A percentile compares a stretch with the other conserved stretches of the same genome.
These are phyloP conservation scores for Vigna angularis DNA, from an alignment of 306 rosid species.

Conservation along the genomic window DNA sequence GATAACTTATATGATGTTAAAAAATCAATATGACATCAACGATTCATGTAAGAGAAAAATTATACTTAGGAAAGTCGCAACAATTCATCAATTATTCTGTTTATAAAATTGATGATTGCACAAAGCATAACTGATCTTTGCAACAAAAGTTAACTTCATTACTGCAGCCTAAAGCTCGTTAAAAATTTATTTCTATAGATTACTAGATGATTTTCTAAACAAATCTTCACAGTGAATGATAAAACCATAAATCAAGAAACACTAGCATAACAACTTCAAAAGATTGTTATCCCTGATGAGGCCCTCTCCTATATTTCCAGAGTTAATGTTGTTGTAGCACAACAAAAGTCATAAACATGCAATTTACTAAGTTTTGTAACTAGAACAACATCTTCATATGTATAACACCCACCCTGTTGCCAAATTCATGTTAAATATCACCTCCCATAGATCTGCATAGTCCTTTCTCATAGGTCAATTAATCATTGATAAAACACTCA, in stretches of 20 bases:
- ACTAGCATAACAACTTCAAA: background rate
- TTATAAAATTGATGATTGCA: background rate
- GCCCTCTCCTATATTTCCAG: background rate
- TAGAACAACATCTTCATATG: conserved; percentile 17
- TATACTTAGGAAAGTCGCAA: background rate
- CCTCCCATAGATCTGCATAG: conserved; percentile 16
- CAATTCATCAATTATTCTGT: background rate
- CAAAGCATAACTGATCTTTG: conserved; percentile 20
- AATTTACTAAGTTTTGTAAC: background rate
- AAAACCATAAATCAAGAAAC: conserved; percentile 7
- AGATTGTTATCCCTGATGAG: background rate
- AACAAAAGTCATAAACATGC: background rate
- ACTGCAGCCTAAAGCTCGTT: conserved; percentile 16
- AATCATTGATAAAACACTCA: background rate
- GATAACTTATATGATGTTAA: background rate
- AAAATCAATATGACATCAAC: background rate
- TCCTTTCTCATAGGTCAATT: conserved; percentile 5
- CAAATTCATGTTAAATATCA: conserved; percentile 27
- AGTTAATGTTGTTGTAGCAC: background rate
- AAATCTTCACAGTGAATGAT: background rate
- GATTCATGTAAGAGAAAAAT: background rate
- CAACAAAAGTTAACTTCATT: conserved; percentile 28
- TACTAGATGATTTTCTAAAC: background rate
- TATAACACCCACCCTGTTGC: conserved; percentile 2
- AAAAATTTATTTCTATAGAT: background rate